A percentile compares a stretch with the other conserved stretches of the same genome.
These are phyloP conservation scores for Gnetum montanum DNA, from an alignment of 75 land plant species.

Conservation along the genomic window DNA sequence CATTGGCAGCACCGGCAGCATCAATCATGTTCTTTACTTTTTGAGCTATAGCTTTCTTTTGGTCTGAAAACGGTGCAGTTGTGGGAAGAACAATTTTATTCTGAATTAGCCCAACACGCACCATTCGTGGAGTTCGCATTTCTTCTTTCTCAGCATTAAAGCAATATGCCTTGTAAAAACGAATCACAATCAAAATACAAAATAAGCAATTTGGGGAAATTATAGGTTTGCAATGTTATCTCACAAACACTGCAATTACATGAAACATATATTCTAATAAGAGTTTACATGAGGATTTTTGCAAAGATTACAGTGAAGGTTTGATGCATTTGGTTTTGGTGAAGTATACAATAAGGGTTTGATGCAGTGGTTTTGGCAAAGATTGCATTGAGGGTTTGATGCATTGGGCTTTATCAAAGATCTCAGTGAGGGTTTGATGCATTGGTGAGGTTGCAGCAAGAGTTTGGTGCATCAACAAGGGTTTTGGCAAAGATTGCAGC, in stretches of 20 bases:
- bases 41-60: slow-evolving; percentile 67
- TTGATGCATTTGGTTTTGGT: too few species aligned
- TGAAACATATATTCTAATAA: not conserved
- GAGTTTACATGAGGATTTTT: not conserved
- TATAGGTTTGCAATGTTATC: not conserved
- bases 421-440: too few species aligned
- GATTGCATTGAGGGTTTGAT: too few species aligned
- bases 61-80: slow-evolving; percentile 57
- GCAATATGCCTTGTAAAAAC: slow-evolving; percentile 65
- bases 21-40: slow-evolving; percentile 62
- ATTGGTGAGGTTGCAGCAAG: too few species aligned
- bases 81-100: slow-evolving; percentile 84
- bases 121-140: slow-evolving; percentile 61
- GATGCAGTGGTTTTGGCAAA: too few species aligned
- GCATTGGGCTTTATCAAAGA: too few species aligned
- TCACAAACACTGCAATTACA: not conserved
- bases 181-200: too few species aligned
- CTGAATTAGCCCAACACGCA: slow-evolving; percentile 86
- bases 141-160: slow-evolving; percentile 74
- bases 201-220: too few species aligned
- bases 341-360: too few species aligned
- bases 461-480: too few species aligned
- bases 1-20: slow-evolving; percentile 81
- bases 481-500: too few species aligned
- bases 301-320: too few species aligned